Base-by-base conservation (phyloP, 2,329 filamentous ascomycete genomes). In the Colletotrichum caudatum region DNA sequence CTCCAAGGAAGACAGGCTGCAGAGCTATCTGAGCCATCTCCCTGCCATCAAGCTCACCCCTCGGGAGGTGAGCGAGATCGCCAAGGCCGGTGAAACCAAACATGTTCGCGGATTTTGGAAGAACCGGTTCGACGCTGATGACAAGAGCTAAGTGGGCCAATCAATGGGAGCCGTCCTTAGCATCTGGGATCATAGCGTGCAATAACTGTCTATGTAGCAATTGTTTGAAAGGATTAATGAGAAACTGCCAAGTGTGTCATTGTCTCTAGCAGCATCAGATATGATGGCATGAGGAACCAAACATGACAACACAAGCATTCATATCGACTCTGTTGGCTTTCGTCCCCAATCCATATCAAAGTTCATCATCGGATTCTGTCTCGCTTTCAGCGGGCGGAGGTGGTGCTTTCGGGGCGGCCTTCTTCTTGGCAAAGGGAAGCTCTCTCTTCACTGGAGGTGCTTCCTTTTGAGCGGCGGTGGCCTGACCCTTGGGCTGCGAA, bases 81-180 rank as follows among this genome's bases (percentile, higher is more conserved):
- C 84, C 0, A 82, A 86, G 74, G 76, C 85, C 46, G 91, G 91
- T 1, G 82, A 82, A 74, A 77, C 89, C 82, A 91, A 90, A 81
- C 88, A 92, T 78, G 89, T 82, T 76, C 84, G 90, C 41, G 86
- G 81, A 0, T 92, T 89, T 77, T 92, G 89, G 88, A 81, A 74
- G 2, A 74, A 85, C 20, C 83, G 83, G 69, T 91, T 89, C 78
- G 84, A 78, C 12, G 78, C 79, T 1, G 83, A 88, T 69, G 90
- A 92, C 75, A 78, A 80, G 70, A 80, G 82, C 23, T 87, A 80
- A 75, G 73, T 14, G 16, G 14, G 18, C 29, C 48, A 9, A 51
- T 46, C 9, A 12, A 16, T 44, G n/a, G 8, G 14, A 29, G 14
- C 23, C 20, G 46, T 26, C 11, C 16, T 39, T 39, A n/a, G 16